These are phyloP conservation scores for Sporobolomyces roseus DNA, from an alignment of 768 basidiomycete species.

Conservation along the genomic window DNA sequence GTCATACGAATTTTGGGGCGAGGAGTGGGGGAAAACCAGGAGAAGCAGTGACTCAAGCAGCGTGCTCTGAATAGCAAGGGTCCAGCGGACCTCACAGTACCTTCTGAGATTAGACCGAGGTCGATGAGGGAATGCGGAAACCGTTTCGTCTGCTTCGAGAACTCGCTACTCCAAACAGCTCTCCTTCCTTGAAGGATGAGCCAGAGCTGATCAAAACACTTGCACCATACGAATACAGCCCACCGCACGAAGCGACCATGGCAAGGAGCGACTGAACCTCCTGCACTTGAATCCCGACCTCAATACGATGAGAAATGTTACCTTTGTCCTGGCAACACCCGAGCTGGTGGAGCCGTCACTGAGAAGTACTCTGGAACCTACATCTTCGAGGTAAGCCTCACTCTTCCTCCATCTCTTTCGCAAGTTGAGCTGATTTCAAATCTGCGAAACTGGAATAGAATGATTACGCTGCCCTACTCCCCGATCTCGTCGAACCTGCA, in stretches of 20 bases:
- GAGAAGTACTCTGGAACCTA: conserved; percentile 64
- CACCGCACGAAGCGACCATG: conserved; percentile 88
- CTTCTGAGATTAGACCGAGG: too few relatives aligned
- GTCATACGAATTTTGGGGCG: neutral
- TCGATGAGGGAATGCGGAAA: too few relatives aligned
- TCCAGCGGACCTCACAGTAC: too few relatives aligned
- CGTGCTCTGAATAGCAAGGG: too few relatives aligned
- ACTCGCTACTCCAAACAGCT: neutral
- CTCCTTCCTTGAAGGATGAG: too few relatives aligned
- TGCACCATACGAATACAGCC: conserved; percentile 46
- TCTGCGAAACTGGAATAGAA: conserved; percentile 28
- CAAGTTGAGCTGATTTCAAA: too few relatives aligned
- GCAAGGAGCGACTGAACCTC: conserved; percentile 76
- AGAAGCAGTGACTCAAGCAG: too few relatives aligned
- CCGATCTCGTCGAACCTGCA: conserved; percentile 28
- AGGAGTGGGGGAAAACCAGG: too few relatives aligned
- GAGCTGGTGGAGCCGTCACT: conserved; percentile 68
- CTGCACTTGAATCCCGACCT: conserved; percentile 52
- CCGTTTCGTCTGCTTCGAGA: too few relatives aligned
- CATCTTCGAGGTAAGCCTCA: conserved; percentile 47
- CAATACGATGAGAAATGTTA: conserved; percentile 58
- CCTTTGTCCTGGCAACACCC: conserved; percentile 78
- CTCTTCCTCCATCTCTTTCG: neutral
- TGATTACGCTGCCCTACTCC: conserved; percentile 44
- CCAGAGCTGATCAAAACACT: too few relatives aligned